Base-by-base conservation (phyloP, 768 basidiomycete species). In the Terana coerulea region DNA sequence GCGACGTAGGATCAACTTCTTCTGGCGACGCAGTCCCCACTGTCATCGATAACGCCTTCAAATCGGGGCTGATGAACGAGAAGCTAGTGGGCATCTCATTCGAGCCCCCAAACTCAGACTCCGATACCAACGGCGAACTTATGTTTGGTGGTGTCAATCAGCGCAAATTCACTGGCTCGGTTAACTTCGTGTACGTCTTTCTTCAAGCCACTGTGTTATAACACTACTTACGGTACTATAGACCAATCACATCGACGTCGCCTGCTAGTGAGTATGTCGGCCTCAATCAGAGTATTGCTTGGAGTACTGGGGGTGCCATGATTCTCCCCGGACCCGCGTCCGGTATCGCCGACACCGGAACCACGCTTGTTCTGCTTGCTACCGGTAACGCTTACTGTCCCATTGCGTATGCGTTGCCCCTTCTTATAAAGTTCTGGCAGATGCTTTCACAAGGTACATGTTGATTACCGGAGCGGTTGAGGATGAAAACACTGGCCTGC, bases 281-380 rank as follows among this genome's bases (percentile, higher is more conserved):
- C 24, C 42, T 57, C 29, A 34, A 57, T 35, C 51, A 57, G 47
- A 47, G 41, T 9, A 40, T 57, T 24, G 33, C 28, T 29, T 57
- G 49, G 24, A 62, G 66, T 12, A 22, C 37, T 19, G 26, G n/a
- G 9, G 43, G 39, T 5, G 45, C 48, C 11, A 61, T 63, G 34
- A 52, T 68, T 5, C 39, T 41, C 15, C 19, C 17, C 28, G 25
- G 15, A 15, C 54, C 49, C 9, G 53, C 55, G 1, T 45, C 64
- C 10, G 67, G 67, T 12, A 62, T 69, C 33, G 57, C 66, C 53
- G 65, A 70, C 48, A 67, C 68, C 5, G 69, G 67, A 34, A 70
- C 67, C 3, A 64, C 65, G 3, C 59, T 70, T 25, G 41, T 67
- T 29, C 56, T 60, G 24, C 22, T 67, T 21, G 65, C 65, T 2